Conservation (phyloP, 1,284 basidiomycete species). For the Trametes sp. region DNA sequence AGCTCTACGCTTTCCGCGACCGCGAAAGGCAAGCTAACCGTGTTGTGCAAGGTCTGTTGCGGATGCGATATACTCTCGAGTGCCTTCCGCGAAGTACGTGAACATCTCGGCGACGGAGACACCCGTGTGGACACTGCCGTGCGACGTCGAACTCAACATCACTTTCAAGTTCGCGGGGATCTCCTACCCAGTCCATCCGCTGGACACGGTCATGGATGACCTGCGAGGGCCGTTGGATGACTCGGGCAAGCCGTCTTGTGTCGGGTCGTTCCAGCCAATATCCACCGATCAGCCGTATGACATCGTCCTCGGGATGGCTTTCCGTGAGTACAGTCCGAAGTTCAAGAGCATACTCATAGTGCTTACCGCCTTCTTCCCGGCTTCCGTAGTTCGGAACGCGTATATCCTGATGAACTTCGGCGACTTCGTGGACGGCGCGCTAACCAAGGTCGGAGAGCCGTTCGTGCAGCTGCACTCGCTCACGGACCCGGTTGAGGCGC, state of each 20-base stretch:
- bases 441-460: conserved; percentile 46
- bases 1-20: conserved; percentile 15
- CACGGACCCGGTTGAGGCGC: conserved; percentile 48
- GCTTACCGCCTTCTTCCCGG: not conserved
- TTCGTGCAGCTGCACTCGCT: conserved; percentile 68
- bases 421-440: conserved; percentile 53
- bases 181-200: conserved; percentile 64
- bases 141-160: conserved; percentile 63
- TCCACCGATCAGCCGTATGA: conserved; percentile 56
- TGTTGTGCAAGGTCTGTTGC: conserved; percentile 51
- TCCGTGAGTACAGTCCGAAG: conserved; percentile 56
- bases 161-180: conserved; percentile 66
- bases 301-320: conserved; percentile 81
- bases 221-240: conserved; percentile 36
- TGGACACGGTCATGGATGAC: conserved; percentile 54
- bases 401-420: conserved; percentile 69
- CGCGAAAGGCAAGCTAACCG: not conserved
- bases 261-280: conserved; percentile 71
- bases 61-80: conserved; percentile 61
- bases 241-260: conserved; percentile 35
- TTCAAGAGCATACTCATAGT: conserved; percentile 2
- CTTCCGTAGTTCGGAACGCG: conserved; percentile 67
- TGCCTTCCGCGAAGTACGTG: conserved; percentile 57
- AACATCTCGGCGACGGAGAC: conserved; percentile 51
- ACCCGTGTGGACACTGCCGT: conserved; percentile 63